Evolutionary conservation across 2,329 filamentous ascomycete species (phyloP).

Genomic region (Colletotrichum cordylinicola): DNA sequence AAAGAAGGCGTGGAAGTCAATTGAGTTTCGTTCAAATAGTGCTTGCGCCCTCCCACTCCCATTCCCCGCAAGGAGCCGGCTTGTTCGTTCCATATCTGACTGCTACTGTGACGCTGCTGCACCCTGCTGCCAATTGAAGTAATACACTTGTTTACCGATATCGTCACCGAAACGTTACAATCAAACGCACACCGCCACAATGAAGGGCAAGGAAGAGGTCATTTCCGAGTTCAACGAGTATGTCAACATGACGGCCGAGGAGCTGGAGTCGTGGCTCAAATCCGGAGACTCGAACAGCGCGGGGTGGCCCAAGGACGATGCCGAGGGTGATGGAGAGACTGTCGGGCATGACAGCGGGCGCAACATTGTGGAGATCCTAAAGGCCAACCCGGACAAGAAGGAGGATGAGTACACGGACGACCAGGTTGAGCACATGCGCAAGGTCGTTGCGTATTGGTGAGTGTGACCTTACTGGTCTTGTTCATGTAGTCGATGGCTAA

Average conservation of each 20-base stretch:
- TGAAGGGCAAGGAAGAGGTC: conserved; percentile 34
- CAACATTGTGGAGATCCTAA: conserved; percentile 67
- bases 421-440: conserved; percentile 63
- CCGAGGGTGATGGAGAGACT: conserved; percentile 61
- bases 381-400: conserved; percentile 65
- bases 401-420: conserved; percentile 61
- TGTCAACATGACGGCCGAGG: conserved; percentile 68
- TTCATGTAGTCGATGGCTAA: not conserved
- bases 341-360: conserved; percentile 69
- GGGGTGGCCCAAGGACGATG: conserved; percentile 65
- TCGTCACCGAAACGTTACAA: not conserved
- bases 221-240: conserved; percentile 68
- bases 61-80: not conserved
- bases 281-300: conserved; percentile 61
- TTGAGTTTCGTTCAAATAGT: conserved; percentile 21
- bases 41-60: not conserved
- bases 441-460: conserved; percentile 66
- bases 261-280: conserved; percentile 67
- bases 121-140: not conserved
- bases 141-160: not conserved
- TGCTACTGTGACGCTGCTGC: not conserved
- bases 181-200: not conserved
- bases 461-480: not conserved
- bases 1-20: not conserved
- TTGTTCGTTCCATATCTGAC: not conserved